Evolutionary conservation across 164 flowering plant genomes (phyloP).

Genomic region (Paratinospora sagittata): DNA sequence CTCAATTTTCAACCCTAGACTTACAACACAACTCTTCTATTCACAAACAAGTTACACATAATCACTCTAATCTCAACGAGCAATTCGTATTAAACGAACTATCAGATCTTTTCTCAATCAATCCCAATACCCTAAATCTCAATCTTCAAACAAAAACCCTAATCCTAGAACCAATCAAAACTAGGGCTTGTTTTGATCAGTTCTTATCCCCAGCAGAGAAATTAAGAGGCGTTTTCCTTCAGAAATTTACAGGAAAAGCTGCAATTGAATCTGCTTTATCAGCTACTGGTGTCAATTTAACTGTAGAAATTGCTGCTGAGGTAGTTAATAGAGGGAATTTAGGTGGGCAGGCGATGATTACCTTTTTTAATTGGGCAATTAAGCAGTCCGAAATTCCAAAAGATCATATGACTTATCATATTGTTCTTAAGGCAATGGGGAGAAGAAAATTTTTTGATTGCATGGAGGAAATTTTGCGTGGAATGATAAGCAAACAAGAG

Average conservation of each 20-base stretch:
- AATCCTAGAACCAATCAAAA: conserved; percentile 5
- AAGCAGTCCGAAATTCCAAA: conserved; percentile 33
- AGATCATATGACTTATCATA: conserved; percentile 29
- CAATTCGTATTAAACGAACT: conserved; percentile 43
- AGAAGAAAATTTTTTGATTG: conserved; percentile 55
- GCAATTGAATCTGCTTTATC: conserved; percentile 52
- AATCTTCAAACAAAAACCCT: conserved; percentile 5
- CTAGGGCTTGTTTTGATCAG: conserved; percentile 32
- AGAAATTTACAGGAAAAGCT: conserved; percentile 56
- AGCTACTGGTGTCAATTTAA: conserved; percentile 34
- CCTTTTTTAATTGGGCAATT: conserved; percentile 73
- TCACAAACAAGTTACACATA: conserved; percentile 1
- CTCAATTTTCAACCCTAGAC: conserved; percentile 25
- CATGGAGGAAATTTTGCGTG: conserved; percentile 38
- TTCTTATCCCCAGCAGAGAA: conserved; percentile 69
- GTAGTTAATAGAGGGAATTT: conserved; percentile 68
- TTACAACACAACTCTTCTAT: background rate
- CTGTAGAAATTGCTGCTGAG: conserved; percentile 40
- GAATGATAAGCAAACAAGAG: conserved; percentile 35
- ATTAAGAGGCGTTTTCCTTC: conserved; percentile 77
- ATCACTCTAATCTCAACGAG: conserved; percentile 26
- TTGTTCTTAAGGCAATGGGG: conserved; percentile 64
- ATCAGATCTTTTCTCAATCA: conserved; percentile 39
- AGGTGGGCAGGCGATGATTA: conserved; percentile 67
- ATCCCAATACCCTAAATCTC: conserved; percentile 14